These are phyloP conservation scores for Rhizoctonia solani DNA, from an alignment of 1,284 basidiomycete species.

Conservation along the genomic window DNA sequence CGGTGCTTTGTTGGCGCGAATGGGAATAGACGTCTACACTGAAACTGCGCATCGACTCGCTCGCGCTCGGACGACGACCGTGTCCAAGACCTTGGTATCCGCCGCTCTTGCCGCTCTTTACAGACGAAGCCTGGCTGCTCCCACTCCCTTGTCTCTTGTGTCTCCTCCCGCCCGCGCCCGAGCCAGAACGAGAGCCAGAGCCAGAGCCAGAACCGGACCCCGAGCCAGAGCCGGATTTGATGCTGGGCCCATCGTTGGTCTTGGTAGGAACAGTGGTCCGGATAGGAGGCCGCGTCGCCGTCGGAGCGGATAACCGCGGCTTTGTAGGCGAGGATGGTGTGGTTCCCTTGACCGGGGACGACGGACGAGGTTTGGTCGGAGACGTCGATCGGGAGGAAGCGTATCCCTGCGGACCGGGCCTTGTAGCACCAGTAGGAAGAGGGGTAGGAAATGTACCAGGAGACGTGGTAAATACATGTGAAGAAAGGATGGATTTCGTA, in stretches of 20 bases:
- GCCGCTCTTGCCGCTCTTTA: not conserved
- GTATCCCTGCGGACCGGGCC: not conserved
- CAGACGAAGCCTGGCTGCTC: not conserved
- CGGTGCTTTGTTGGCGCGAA: not conserved
- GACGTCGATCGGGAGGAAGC: not conserved
- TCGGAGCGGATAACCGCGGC: conserved; percentile 2
- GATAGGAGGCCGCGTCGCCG: conserved; percentile 1
- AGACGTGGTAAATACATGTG: too few relatives aligned
- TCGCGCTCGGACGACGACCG: too few relatives aligned
- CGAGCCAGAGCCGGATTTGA: too few relatives aligned
- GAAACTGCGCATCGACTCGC: too few relatives aligned
- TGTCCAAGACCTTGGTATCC: not conserved
- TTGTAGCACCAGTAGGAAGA: too few relatives aligned
- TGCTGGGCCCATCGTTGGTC: conserved; percentile 24
- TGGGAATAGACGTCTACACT: too few relatives aligned
- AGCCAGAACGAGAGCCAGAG: too few relatives aligned
- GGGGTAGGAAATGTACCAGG: too few relatives aligned
- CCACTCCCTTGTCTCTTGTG: not conserved
- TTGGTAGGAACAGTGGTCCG: conserved; percentile 23
- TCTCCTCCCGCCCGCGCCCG: too few relatives aligned
- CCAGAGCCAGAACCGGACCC: too few relatives aligned
- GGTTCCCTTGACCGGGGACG: not conserved
- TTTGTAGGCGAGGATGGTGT: not conserved
- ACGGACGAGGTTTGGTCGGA: not conserved
- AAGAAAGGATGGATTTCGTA: too few relatives aligned